A percentile compares a stretch with the other conserved stretches of the same genome.
phyloP scores from a whole-genome alignment of 495 filamentous ascomycete genomes.

The Trypethelium eluteriae region DNA sequence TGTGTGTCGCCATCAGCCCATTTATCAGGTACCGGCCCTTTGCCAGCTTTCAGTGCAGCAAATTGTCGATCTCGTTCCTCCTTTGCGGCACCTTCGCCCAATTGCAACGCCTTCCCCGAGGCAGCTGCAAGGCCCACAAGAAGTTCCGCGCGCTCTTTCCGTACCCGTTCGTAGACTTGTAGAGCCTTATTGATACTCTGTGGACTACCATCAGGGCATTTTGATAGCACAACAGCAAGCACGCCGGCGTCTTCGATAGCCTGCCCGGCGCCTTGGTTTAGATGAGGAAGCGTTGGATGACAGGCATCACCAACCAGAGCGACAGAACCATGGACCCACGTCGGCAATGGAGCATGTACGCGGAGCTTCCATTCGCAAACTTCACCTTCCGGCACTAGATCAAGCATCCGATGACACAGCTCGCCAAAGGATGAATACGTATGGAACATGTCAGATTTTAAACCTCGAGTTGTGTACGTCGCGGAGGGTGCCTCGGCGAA shows the following conservation, averaged over 20 bases:
- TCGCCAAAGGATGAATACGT: constrained; percentile 67
- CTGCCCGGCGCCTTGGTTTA: constrained; percentile 77
- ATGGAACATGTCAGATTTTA: constrained; percentile 58
- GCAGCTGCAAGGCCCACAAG: constrained; percentile 65
- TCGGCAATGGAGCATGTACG: constrained; percentile 59
- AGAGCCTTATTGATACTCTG: constrained; percentile 57
- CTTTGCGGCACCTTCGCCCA: constrained; percentile 67
- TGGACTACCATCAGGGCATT: constrained; percentile 46
- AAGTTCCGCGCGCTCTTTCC: constrained; percentile 61
- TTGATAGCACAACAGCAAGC: constrained; percentile 55
- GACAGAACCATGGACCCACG: constrained; percentile 59
- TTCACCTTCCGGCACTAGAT: constrained; percentile 71
- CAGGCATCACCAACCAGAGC: constrained; percentile 73
- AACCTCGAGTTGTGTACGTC: constrained; percentile 67
- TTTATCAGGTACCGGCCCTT: constrained; percentile 61
- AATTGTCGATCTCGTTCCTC: constrained; percentile 69
- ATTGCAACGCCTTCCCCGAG: constrained; percentile 59
- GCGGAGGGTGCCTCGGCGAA: constrained; percentile 64
- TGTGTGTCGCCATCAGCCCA: constrained; percentile 77
- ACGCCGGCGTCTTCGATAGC: constrained; percentile 75
- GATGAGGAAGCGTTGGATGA: constrained; percentile 70
- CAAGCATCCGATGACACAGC: constrained; percentile 61
- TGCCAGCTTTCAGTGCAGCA: constrained; percentile 50
- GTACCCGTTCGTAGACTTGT: constrained; percentile 61
- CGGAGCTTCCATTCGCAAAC: constrained; percentile 78